These are phyloP conservation scores for Penicillium macrosclerotiorum DNA, from an alignment of 495 filamentous ascomycete genomes.

Conservation along the genomic window DNA sequence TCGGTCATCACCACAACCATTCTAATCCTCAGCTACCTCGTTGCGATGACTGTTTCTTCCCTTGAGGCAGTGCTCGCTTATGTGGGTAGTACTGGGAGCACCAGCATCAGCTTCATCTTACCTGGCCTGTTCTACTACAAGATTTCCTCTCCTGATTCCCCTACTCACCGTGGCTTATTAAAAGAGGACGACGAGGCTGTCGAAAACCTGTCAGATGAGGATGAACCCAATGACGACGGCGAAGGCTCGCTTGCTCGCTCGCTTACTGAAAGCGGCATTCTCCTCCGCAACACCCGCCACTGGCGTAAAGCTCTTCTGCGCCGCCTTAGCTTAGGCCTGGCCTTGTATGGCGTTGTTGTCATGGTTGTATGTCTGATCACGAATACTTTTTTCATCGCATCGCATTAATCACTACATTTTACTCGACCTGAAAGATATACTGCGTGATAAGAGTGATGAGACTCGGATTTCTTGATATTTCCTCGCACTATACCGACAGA, in stretches of 20 bases:
- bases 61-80: constrained; percentile 91
- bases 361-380: constrained; percentile 87
- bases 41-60: constrained; percentile 86
- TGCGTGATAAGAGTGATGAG: constrained; percentile 23
- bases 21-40: constrained; percentile 77
- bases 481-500: constrained; percentile 1
- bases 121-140: constrained; percentile 98
- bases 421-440: constrained; percentile 5
- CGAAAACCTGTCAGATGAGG: constrained; percentile 40
- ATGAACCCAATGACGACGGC: constrained; percentile 43
- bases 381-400: constrained; percentile 71
- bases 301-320: constrained; percentile 64
- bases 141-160: constrained; percentile 81
- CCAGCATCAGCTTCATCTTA: constrained; percentile 92
- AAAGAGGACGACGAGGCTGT: constrained; percentile 81
- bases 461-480: not conserved
- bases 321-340: constrained; percentile 69
- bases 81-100: constrained; percentile 91
- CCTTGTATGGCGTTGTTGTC: constrained; percentile 78
- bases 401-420: constrained; percentile 37
- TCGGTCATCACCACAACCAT: constrained; percentile 84
- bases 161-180: constrained; percentile 75
- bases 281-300: constrained; percentile 50
- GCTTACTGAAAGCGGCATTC: constrained; percentile 42
- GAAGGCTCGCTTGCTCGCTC: constrained; percentile 34